These are phyloP conservation scores for Pseudotulostoma volvatum DNA, from an alignment of 495 filamentous ascomycete genomes.

Conservation along the genomic window DNA sequence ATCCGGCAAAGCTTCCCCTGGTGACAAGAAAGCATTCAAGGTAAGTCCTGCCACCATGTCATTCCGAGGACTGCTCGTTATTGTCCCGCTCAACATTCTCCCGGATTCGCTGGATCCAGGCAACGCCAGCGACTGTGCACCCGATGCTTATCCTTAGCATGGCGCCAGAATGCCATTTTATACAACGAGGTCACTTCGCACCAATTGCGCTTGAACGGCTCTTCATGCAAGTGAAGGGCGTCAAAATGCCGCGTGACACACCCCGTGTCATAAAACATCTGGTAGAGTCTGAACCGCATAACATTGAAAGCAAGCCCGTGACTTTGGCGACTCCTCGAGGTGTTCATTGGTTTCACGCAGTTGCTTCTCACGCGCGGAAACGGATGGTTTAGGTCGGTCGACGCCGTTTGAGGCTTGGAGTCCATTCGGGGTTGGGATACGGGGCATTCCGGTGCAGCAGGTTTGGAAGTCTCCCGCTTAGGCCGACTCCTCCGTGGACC, in stretches of 20 bases:
- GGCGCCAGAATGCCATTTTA: constrained; percentile 7
- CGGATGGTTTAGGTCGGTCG: constrained; percentile 4
- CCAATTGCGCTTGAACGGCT: constrained; percentile 5
- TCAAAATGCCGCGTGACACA: constrained; percentile 8
- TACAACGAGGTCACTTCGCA: constrained; percentile 7
- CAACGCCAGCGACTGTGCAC: constrained; percentile 7
- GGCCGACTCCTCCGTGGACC: constrained; percentile 12
- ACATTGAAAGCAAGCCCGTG: constrained; percentile 8
- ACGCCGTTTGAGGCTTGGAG: background rate
- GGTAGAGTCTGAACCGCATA: background rate
- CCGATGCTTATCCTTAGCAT: constrained; percentile 6
- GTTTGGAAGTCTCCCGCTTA: too few species aligned
- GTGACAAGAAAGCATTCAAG: too few species aligned
- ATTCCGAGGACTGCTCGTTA: too few species aligned
- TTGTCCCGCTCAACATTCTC: too few species aligned
- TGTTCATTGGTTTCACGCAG: constrained; percentile 3
- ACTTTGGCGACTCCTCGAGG: constrained; percentile 5
- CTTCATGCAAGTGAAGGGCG: constrained; percentile 6
- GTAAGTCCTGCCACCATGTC: too few species aligned
- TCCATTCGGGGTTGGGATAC: too few species aligned
- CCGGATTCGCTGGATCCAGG: too few species aligned
- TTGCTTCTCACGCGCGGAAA: constrained; percentile 3
- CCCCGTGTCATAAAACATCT: constrained; percentile 7
- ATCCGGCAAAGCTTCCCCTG: too few species aligned
- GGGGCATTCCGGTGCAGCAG: constrained; percentile 7